phyloP scores from a whole-genome alignment of 192 early-diverging fungal species.

The Coemansia sp. region DNA sequence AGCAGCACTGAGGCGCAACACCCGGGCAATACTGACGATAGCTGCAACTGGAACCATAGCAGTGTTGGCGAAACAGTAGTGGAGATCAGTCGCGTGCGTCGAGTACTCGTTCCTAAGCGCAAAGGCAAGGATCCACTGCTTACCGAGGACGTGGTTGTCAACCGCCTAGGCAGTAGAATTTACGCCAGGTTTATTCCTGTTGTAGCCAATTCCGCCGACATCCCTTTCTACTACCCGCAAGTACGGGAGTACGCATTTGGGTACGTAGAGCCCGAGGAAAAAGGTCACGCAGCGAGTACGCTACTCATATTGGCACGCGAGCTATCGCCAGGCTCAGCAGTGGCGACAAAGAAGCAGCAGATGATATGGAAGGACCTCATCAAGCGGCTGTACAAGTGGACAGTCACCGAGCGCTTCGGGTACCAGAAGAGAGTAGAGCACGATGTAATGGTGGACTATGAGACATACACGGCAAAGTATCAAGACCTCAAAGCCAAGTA shows the following conservation, averaged over 20 bases:
- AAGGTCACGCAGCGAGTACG: neutral
- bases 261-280: constrained; percentile 11
- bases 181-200: constrained; percentile 40
- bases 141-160: constrained; percentile 40
- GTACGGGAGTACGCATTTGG: constrained; percentile 42
- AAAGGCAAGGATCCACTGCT: constrained; percentile 37
- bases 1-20: neutral
- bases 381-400: constrained; percentile 74
- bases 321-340: constrained; percentile 15
- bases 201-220: constrained; percentile 6
- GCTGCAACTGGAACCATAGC: neutral
- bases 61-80: neutral
- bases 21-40: neutral
- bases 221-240: constrained; percentile 57
- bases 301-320: constrained; percentile 32
- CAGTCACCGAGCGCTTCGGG: constrained; percentile 66
- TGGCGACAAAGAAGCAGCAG: constrained; percentile 58
- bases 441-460: constrained; percentile 71
- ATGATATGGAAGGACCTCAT: constrained; percentile 62
- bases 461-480: constrained; percentile 66
- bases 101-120: constrained; percentile 48
- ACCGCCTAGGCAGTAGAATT: constrained; percentile 4
- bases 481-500: constrained; percentile 67
- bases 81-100: constrained; percentile 20
- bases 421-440: constrained; percentile 70